Evolutionary conservation across 2,329 filamentous ascomycete species (phyloP), one percentile per base, ranked within the genome.

Genomic region (Pyrenochaeta sp.): DNA sequence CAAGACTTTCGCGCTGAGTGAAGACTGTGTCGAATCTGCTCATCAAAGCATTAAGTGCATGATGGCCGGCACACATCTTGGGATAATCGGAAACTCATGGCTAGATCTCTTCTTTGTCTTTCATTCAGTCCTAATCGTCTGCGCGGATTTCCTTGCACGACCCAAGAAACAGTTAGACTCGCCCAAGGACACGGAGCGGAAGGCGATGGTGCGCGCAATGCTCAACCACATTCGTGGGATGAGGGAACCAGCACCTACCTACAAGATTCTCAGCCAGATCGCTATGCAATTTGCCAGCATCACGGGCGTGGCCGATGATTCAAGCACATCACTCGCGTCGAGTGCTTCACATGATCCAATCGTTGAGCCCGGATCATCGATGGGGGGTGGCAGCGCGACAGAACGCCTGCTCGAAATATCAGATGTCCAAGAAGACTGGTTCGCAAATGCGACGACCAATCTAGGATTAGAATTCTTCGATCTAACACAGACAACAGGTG

Each of bases 1-100:
- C 25, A 65, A 54, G 27, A 62, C 52, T 28, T 50, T 70, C 5
- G 30, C 46, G 9, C 48, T 73, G n/a, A 63, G 62, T 34, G 69
- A 72, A 47, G 68, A 71, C 28, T 73, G 71, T 52, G 65, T 73
- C 8, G 63, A 69, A 27, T 71, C 69, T 8, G 68, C 70, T 10
- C 61, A 67, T 44, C 58, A 64, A 39, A 65, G 64, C 39, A 52
- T 73, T 34, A 61, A 66, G 36, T 68, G 58, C 54, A 66, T 72
- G 6, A 60, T 61, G 39, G 58, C 58, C 3, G 64, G 64, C 4
- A 55, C 59, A 7, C 42, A 65, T 10, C 52, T 66, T 9, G 59
- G 59, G 1, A 55, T 69, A 19, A 66, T 70, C 22, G 67, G 64
- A 25, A 59, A 63, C 37, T 66, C 65, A 0, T 70, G 64, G 62